Percentiles rank a stretch among this genome's conserved stretches.
phyloP scores from a whole-genome alignment of 768 basidiomycete genomes.

The Chalciporus piperatus region DNA sequence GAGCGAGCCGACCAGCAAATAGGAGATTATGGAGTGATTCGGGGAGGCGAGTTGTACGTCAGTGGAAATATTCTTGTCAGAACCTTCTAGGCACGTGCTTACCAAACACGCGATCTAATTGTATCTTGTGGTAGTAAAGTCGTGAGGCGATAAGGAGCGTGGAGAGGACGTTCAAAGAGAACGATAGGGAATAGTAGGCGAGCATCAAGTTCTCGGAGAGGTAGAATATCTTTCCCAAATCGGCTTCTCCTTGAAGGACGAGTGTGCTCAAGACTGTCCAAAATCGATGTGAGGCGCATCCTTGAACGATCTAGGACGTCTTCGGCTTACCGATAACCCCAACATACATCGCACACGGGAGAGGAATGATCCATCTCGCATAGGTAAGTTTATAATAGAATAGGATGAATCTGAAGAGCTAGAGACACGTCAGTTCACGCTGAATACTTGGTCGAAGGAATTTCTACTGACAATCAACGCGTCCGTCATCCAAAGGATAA shows the following conservation, averaged over 20 bases:
- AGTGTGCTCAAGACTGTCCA: slow-evolving; percentile 20
- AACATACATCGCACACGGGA: slow-evolving; percentile 23
- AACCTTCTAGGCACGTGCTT: slow-evolving; percentile 2
- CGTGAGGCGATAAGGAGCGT: slow-evolving; percentile 22
- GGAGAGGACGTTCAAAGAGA: slow-evolving; percentile 23
- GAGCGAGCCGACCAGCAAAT: background rate
- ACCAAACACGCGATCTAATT: slow-evolving; percentile 25
- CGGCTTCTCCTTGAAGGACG: slow-evolving; percentile 17
- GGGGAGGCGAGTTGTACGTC: background rate
- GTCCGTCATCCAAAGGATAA: slow-evolving; percentile 33
- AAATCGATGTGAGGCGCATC: background rate
- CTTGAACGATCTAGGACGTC: background rate
- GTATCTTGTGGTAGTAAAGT: slow-evolving; percentile 24
- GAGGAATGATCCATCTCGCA: slow-evolving; percentile 24
- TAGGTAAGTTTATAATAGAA: slow-evolving; percentile 22
- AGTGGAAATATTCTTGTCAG: background rate
- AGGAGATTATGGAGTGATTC: background rate
- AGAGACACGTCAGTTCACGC: background rate
- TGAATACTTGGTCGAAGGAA: background rate
- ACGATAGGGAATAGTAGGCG: slow-evolving; percentile 22
- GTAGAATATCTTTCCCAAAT: slow-evolving; percentile 16
- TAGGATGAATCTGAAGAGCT: slow-evolving; percentile 26
- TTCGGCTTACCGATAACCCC: slow-evolving; percentile 21
- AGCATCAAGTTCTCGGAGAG: slow-evolving; percentile 22
- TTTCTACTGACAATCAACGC: slow-evolving; percentile 22